Evolutionary conservation across 192 early-diverging fungal species (phyloP).

Genomic region (Entophlyctis luteolus): DNA sequence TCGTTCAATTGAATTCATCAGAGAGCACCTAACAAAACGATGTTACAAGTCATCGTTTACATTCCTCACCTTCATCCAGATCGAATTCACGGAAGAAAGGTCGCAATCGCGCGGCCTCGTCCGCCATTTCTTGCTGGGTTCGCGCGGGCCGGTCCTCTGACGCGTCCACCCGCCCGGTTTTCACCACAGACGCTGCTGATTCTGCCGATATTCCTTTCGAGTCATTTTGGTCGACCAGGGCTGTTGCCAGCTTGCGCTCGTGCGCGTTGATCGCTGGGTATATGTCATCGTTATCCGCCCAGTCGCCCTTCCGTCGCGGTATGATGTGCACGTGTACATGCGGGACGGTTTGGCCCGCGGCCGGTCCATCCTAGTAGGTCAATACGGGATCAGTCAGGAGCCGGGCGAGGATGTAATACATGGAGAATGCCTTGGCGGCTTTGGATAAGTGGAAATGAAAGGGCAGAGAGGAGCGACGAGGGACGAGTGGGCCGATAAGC

Average conservation of each 20-base stretch:
- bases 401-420: too few species aligned
- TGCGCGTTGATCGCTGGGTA: constrained; percentile 70
- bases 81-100: constrained; percentile 33
- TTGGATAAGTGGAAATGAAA: too few species aligned
- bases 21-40: too few species aligned
- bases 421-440: background rate
- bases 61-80: background rate
- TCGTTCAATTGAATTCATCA: too few species aligned
- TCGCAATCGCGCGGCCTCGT: constrained; percentile 55
- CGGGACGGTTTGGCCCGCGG: constrained; percentile 76
- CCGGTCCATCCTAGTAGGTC: constrained; percentile 68
- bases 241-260: constrained; percentile 34
- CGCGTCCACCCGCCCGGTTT: constrained; percentile 44
- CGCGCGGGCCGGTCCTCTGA: constrained; percentile 67
- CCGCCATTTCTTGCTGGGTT: constrained; percentile 74
- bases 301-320: constrained; percentile 76
- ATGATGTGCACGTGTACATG: constrained; percentile 93
- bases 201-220: too few species aligned
- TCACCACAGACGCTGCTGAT: too few species aligned
- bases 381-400: too few species aligned
- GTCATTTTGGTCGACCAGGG: too few species aligned
- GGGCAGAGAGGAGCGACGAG: too few species aligned
- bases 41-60: too few species aligned
- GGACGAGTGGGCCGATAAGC: too few species aligned
- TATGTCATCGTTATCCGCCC: constrained; percentile 81